Evolutionary conservation across 2,329 filamentous ascomycete species (phyloP).

Genomic region (Phialocephala subalpina): DNA sequence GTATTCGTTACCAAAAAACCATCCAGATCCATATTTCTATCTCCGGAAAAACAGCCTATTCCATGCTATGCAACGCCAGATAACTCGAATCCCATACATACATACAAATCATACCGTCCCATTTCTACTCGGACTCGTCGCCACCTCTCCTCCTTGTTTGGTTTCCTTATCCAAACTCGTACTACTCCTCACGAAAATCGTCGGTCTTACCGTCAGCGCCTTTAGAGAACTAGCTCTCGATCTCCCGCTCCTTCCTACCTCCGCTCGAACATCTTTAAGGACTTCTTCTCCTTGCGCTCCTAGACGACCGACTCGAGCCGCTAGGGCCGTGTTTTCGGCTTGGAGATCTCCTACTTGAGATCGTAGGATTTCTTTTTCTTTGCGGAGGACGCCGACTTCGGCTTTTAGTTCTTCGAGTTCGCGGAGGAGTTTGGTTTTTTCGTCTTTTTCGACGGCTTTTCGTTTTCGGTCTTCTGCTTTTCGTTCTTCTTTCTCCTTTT

Average conservation of each 20-base stretch:
- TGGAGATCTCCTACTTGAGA: conserved; percentile 65
- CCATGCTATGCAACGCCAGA: conserved; percentile 7
- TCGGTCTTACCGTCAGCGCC: conserved; percentile 22
- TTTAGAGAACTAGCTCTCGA: conserved; percentile 37
- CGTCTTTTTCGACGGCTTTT: conserved; percentile 62
- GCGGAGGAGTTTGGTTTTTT: conserved; percentile 55
- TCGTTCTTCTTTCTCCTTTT: conserved; percentile 71
- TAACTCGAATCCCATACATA: not conserved
- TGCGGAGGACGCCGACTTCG: conserved; percentile 64
- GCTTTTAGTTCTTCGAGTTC: conserved; percentile 61
- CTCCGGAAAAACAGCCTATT: not conserved
- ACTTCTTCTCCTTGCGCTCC: conserved; percentile 43
- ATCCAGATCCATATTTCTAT: conserved; percentile 3
- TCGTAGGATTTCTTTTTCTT: conserved; percentile 62
- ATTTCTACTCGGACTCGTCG: not conserved
- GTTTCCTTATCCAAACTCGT: conserved; percentile 30
- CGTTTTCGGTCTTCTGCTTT: conserved; percentile 61
- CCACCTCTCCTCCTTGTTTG: conserved; percentile 8
- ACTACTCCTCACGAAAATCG: conserved; percentile 19
- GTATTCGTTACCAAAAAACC: not conserved
- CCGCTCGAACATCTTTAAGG: conserved; percentile 37
- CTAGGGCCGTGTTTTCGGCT: conserved; percentile 65
- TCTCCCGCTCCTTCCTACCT: conserved; percentile 32
- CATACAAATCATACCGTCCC: not conserved
- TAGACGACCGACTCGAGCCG: conserved; percentile 59